phyloP scores from a whole-genome alignment of 805 yeast species.

The Wickerhamomyces subpelliculosus region DNA sequence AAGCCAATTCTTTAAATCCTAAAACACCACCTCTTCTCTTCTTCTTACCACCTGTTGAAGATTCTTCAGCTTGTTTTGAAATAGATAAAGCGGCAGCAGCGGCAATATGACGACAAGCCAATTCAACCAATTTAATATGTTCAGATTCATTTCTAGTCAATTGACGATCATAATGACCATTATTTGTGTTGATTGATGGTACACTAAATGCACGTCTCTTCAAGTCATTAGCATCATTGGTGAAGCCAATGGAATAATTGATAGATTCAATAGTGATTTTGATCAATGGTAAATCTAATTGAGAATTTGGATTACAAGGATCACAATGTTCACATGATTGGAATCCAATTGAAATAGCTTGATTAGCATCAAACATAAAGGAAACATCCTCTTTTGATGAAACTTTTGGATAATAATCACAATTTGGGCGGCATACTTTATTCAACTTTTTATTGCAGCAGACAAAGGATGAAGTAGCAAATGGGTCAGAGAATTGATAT shows the following conservation, averaged over 20 bases:
- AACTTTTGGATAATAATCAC: conserved; percentile 42
- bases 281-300: conserved; percentile 18
- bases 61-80: conserved; percentile 13
- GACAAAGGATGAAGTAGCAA: conserved; percentile 51
- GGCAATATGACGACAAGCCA: conserved; percentile 80
- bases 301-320: conserved; percentile 31
- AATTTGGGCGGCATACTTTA: conserved; percentile 61
- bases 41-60: conserved; percentile 28
- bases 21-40: conserved; percentile 71
- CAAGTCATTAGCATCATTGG: conserved; percentile 13
- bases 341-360: conserved; percentile 40
- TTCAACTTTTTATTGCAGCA: conserved; percentile 40
- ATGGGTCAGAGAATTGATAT: conserved; percentile 59
- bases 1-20: conserved; percentile 83
- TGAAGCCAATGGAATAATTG: conserved; percentile 51
- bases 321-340: conserved; percentile 49
- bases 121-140: conserved; percentile 61
- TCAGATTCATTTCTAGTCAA: conserved; percentile 57
- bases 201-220: conserved; percentile 20
- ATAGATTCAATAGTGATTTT: conserved; percentile 48
- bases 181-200: conserved; percentile 13
- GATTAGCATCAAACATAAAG: conserved; percentile 34
- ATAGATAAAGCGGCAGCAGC: conserved; percentile 59
- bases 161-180: conserved; percentile 14
- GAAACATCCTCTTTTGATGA: conserved; percentile 32